A percentile compares a stretch with the other conserved stretches of the same genome.
These are phyloP conservation scores for Furcasterigmium furcatum DNA, from an alignment of 2,329 filamentous ascomycete species.

Conservation along the genomic window DNA sequence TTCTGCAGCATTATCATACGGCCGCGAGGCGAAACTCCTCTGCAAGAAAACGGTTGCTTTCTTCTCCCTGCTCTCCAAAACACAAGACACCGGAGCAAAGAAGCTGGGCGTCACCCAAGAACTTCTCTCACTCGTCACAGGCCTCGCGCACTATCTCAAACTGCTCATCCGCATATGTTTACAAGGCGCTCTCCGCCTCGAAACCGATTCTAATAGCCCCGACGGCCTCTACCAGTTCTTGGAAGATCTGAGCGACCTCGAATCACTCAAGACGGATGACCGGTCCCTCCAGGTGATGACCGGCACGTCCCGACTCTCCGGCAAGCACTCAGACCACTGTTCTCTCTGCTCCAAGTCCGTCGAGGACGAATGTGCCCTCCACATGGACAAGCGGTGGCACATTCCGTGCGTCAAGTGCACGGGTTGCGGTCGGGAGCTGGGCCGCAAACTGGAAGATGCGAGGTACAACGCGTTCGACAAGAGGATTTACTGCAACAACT, in stretches of 20 bases:
- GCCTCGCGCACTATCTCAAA: conserved; percentile 94
- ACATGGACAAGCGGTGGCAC: conserved; percentile 78
- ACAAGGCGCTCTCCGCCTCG: conserved; percentile 86
- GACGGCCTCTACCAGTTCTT: conserved; percentile 81
- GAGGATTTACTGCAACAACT: conserved; percentile 68
- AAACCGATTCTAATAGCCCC: conserved; percentile 73
- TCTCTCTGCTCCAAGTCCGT: conserved; percentile 78
- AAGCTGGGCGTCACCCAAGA: conserved; percentile 97
- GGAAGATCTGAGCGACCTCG: conserved; percentile 79
- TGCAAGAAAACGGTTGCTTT: conserved; percentile 99
- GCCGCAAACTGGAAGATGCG: conserved; percentile 64
- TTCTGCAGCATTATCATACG: conserved; percentile 74
- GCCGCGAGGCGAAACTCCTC: conserved; percentile 94
- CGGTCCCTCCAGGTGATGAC: conserved; percentile 62
- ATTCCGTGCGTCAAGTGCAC: conserved; percentile 76
- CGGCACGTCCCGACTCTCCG: conserved; percentile 64
- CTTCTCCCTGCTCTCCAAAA: conserved; percentile 91
- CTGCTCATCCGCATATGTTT: conserved; percentile 95
- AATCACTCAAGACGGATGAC: conserved; percentile 70
- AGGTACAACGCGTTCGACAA: conserved; percentile 66
- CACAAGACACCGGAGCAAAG: conserved; percentile 83
- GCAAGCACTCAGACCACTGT: conserved; percentile 82
- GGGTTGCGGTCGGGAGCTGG: conserved; percentile 62
- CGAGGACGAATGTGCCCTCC: conserved; percentile 85
- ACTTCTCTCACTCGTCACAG: conserved; percentile 93